These are phyloP conservation scores for Keithomyces neogunnii DNA, from an alignment of 2,329 filamentous ascomycete species.

Conservation along the genomic window DNA sequence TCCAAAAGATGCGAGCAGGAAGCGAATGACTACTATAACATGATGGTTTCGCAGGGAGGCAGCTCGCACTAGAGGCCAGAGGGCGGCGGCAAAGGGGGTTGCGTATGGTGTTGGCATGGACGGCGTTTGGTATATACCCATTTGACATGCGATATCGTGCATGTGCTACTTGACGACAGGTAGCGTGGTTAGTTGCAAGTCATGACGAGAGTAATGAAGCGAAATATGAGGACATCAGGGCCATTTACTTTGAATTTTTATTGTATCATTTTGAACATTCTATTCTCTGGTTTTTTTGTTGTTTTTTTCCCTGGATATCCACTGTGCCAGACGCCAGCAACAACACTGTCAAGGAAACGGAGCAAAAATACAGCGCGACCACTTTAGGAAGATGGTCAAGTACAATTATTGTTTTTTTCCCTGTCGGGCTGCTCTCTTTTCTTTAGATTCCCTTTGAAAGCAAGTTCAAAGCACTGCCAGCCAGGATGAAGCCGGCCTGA, in stretches of 20 bases:
- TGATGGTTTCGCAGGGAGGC: constrained; percentile 1
- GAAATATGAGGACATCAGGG: no score
- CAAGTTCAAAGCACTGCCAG: constrained; percentile 88
- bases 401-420: background rate
- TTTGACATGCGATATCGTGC: background rate
- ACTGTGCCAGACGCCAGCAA: constrained; percentile 3
- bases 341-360: no score
- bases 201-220: no score
- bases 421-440: background rate
- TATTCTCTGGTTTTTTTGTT: background rate
- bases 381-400: background rate
- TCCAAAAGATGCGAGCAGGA: constrained; percentile 14
- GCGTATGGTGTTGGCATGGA: background rate
- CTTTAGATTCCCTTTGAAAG: constrained; percentile 51
- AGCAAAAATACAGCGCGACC: background rate
- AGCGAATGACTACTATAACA: constrained; percentile 10
- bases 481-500: constrained; percentile 86
- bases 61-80: background rate
- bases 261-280: background rate
- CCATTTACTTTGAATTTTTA: no score
- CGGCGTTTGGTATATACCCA: constrained; percentile 3
- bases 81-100: background rate
- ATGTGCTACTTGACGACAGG: background rate
- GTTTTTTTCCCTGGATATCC: background rate
- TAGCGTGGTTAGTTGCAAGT: background rate